These are phyloP conservation scores for Asclepias syriaca DNA, from an alignment of 257 asterid species.

Conservation along the genomic window DNA sequence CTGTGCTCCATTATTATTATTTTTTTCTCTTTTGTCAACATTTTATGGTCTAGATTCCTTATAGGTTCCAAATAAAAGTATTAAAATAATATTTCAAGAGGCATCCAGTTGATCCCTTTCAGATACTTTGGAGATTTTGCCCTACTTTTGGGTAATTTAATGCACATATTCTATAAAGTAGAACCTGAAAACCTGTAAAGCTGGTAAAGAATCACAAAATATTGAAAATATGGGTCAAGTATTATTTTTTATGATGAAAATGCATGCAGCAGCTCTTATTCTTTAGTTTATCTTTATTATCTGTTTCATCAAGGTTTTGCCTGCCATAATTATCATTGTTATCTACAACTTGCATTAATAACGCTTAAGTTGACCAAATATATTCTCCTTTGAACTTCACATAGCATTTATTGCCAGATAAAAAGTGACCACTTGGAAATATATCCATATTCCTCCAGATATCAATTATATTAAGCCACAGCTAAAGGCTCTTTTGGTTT, in stretches of 20 bases:
- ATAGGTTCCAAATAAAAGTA: not conserved
- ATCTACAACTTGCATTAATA: conserved; percentile 7
- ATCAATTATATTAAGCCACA: not conserved
- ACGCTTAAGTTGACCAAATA: conserved; percentile 10
- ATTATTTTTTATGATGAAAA: not conserved
- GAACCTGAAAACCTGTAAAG: conserved; percentile 1
- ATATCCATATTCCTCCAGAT: not conserved
- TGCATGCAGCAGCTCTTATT: not conserved
- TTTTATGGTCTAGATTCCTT: not conserved
- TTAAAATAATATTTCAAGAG: not conserved
- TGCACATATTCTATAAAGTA: not conserved
- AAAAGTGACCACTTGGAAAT: not conserved
- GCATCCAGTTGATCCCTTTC: conserved; percentile 1
- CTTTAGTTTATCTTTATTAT: not conserved
- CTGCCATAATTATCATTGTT: conserved; percentile 10
- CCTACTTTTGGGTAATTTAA: not conserved
- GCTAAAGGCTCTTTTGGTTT: not conserved
- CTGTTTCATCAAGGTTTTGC: conserved; percentile 15
- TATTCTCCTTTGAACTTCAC: conserved; percentile 3
- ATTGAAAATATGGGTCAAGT: not conserved
- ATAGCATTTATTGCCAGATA: not conserved
- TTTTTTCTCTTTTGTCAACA: not conserved
- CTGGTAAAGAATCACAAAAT: not conserved
- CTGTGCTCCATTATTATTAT: not conserved
- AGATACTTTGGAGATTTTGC: not conserved